A percentile compares a stretch with the other conserved stretches of the same genome.
phyloP scores from a whole-genome alignment of 2,329 filamentous ascomycete genomes.

The Chrysoporthe deuterocubensis region DNA sequence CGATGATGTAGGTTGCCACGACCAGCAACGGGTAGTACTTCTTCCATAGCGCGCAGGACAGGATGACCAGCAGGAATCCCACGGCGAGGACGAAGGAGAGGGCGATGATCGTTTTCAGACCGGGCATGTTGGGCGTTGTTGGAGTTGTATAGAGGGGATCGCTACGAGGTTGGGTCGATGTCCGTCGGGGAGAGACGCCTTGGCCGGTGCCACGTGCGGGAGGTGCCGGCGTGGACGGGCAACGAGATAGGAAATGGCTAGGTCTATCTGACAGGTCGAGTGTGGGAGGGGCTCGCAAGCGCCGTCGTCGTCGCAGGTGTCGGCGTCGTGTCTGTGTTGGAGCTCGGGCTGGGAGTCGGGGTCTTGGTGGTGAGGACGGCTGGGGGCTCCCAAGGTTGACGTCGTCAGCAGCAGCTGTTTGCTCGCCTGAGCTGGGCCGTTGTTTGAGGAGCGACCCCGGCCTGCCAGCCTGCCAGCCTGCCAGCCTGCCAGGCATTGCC shows the following conservation, averaged over 20 bases:
- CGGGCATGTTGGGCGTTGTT: slow-evolving; percentile 58
- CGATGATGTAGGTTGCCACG: slow-evolving; percentile 92
- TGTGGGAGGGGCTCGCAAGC: neutral
- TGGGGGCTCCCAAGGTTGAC: slow-evolving; percentile 13
- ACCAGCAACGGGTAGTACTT: slow-evolving; percentile 95
- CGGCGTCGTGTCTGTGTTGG: neutral
- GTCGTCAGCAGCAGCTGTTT: slow-evolving; percentile 29
- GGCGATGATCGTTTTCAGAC: slow-evolving; percentile 98
- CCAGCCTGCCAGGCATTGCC: neutral
- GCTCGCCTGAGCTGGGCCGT: neutral
- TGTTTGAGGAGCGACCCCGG: slow-evolving; percentile 18
- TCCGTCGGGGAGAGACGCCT: neutral
- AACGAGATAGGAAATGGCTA: neutral
- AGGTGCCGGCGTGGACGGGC: neutral
- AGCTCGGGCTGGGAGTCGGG: neutral
- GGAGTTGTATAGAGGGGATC: slow-evolving; percentile 16
- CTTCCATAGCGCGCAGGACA: slow-evolving; percentile 93
- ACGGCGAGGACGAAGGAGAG: slow-evolving; percentile 99
- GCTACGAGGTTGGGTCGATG: slow-evolving; percentile 7
- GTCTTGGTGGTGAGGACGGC: slow-evolving; percentile 14
- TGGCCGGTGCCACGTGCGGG: neutral
- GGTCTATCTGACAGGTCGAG: neutral
- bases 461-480: neutral
- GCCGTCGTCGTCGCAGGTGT: slow-evolving; percentile 1
- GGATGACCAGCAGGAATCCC: slow-evolving; percentile 97